Evolutionary conservation across 169 alveolate species (phyloP), one percentile per base, ranked within the genome.

Genomic region (Babesia caballi): DNA sequence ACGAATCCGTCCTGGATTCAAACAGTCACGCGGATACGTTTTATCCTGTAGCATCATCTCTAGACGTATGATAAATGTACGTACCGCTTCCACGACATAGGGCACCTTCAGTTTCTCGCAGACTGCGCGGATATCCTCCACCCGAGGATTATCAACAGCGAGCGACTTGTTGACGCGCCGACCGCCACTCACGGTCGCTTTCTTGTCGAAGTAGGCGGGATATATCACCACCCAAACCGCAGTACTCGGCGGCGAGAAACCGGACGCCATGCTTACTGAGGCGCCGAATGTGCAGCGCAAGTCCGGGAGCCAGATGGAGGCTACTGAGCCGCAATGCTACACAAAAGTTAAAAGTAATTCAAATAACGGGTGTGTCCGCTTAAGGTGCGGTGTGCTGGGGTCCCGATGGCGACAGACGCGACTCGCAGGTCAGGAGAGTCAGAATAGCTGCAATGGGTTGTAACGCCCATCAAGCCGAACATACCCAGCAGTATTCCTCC

Each of bases 151-250:
- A 28, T 61, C 44, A 15, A 87, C 89, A 38, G 91, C 86, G 63
- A 73, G 66, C 19, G 73, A 42, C 32, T 65, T 32, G 65, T 67
- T 83, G 44, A 87, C 84, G 50, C 81, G 51, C 52, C 93, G 82
- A 28, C 93, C 93, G 56, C 83, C 89, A 53, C 81, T 83, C 7
- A 63, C 75, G 46, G 73, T 87, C 66, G 81, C 72, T 41, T 83
- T 80, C 67, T 83, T 87, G 81, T 87, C 89, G 42, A 87, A 61
- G 63, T 87, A 87, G 50, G 86, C 78, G 3, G 93, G 93, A 46
- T 87, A 87, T 4, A 87, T 74, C 28, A 83, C 52, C 30, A 66
- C 56, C 93, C 93, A 87, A 23, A 7, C 27, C 27, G 78, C 58
- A 12, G 30, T 51, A 12, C 23, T 70, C 17, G 21, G 57, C 33